Percentiles rank a stretch among this genome's conserved stretches.
Evolutionary conservation across 2,329 filamentous ascomycete species (phyloP).

Genomic region (Calonectria montana): DNA sequence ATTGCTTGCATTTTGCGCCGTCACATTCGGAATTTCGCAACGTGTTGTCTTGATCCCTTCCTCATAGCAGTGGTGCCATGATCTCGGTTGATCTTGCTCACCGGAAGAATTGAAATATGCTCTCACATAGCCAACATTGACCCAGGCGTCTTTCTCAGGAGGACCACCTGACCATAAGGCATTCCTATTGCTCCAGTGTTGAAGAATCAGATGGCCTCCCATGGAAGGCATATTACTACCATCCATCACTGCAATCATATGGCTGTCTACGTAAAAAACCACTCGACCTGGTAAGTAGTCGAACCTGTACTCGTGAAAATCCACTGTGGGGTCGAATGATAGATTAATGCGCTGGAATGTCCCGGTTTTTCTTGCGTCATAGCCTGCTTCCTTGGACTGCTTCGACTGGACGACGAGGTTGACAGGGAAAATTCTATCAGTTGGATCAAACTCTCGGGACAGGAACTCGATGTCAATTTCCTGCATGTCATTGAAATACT

Average conservation of each 20-base stretch:
- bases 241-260: constrained; percentile 65
- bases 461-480: constrained; percentile 88
- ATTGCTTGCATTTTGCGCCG: constrained; percentile 35
- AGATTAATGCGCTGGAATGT: constrained; percentile 69
- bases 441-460: constrained; percentile 69
- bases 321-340: constrained; percentile 72
- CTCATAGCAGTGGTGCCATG: constrained; percentile 24
- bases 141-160: constrained; percentile 68
- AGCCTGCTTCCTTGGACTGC: constrained; percentile 67
- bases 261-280: constrained; percentile 76
- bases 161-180: constrained; percentile 77
- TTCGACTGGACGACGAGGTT: constrained; percentile 82
- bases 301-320: constrained; percentile 83
- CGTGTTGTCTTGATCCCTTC: constrained; percentile 21
- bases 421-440: constrained; percentile 66
- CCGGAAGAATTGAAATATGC: constrained; percentile 82
- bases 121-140: constrained; percentile 77
- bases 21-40: constrained; percentile 41
- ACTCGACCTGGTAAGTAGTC: constrained; percentile 75
- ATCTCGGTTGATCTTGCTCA: constrained; percentile 25
- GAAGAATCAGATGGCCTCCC: constrained; percentile 75
- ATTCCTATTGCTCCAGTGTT: constrained; percentile 85
- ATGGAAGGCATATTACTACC: constrained; percentile 67
- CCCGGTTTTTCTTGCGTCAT: constrained; percentile 69
- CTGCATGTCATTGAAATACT: constrained; percentile 83